Base-by-base conservation (phyloP, 2,329 filamentous ascomycete genomes). In the Samsoniella hepiali region DNA sequence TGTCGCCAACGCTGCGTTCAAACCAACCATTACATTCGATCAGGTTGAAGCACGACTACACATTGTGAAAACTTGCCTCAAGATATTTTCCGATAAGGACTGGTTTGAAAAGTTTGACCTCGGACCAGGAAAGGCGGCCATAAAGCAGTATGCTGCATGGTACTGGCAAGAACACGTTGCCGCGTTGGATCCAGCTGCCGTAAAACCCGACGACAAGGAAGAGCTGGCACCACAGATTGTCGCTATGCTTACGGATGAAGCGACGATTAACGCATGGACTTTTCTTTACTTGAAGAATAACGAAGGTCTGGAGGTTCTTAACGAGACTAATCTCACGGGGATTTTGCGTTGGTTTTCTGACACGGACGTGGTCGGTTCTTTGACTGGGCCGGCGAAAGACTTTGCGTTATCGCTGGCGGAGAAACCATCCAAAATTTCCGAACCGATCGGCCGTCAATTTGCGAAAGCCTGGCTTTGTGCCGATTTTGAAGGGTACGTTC, bases 131-230 rank as follows among this genome's bases (percentile, higher is more conserved):
- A 69, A 69, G 2, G 67, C 73, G 7, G 69, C 74, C 0, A 73
- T 76, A 27, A 75, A 70, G 63, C 74, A 77, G 51, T 79, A 79
- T 42, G 76, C 77, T 0, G 77, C 77, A 0, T 78, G 77, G 77
- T 79, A 79, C 63, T 79, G 77, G 77, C 77, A 78, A 57, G 77
- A 79, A 42, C 77, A 79, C 65, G 61, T 78, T 13, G 72, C 72
- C 0, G 72, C 71, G 0, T 68, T 79, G 15, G 73, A 78, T 45
- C 71, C 72, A 1, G 54, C 64, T 0, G 65, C 65, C 0, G 67
- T 77, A 0, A 65, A 71, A 0, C 62, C 58, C 0, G 59, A 68
- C 0, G 71, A 77, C 50, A 79, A 77, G 64, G 68, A 68, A 1
- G 67, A 69, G 5, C 69, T 79, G 10, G 76, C 75, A 1, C 69